Evolutionary conservation across 2,329 filamentous ascomycete species (phyloP), one percentile per base, ranked within the genome.

Genomic region (Basipetospora sp.): DNA sequence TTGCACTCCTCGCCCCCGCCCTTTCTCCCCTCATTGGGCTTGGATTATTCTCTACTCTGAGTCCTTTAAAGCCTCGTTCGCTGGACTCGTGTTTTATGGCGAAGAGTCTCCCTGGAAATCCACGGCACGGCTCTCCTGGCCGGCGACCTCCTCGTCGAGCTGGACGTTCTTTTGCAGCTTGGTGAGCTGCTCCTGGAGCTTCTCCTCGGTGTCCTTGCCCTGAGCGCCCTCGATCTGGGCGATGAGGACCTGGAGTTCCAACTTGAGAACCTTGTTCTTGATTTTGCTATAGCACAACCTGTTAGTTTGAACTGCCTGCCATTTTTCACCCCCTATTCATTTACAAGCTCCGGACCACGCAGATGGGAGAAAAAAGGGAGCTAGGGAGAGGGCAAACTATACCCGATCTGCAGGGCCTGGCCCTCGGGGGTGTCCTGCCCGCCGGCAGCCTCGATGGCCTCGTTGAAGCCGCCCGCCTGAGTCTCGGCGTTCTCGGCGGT

Each of bases 191-290:
- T 53, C 50, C 11, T 57, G 58, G 20, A 72, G 55, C 49, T 67
- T 57, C 28, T 42, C 57, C 19, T 57, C 48, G 27, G 60, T 60
- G 45, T 63, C 56, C 22, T 53, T 49, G 36, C 63, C 58, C 49
- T 71, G 62, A 0, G 69, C 69, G 42, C 60, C 55, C 49, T 71
- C 53, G 38, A 71, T 67, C 53, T 67, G 54, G 29, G 73, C 57
- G 13, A 40, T 29, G 40, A 71, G 48, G 3, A 67, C 61, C 47
- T 70, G 62, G 13, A 71, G 62, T 53, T 64, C 59, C 34, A 74
- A 54, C 58, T 74, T 74, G 37, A 73, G 53, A 17, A 74, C 67
- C 58, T 73, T 73, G 58, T 73, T 74, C 62, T 73, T 71, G 48
- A 63, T 73, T 57, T 73, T 73, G 47, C 69, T 41, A 26, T 39